These are phyloP conservation scores for Cucurbita pepo DNA, from an alignment of 306 rosid genomes.

Conservation along the genomic window DNA sequence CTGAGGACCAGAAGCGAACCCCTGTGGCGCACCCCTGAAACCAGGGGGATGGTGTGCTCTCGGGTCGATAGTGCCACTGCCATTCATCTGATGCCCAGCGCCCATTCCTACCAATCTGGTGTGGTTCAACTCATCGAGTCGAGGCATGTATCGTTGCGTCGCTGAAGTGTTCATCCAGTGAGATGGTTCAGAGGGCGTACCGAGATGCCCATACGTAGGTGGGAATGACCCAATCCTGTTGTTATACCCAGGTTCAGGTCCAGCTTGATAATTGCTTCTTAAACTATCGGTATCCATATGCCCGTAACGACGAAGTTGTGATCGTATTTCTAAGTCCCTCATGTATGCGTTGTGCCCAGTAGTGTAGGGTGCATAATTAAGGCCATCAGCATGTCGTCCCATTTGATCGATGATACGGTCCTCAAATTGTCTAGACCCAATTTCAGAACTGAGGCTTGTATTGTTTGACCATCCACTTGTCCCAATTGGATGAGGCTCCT, in stretches of 20 bases:
- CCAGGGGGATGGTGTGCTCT: constrained; percentile 19
- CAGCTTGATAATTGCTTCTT: constrained; percentile 12
- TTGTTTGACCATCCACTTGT: constrained; percentile 11
- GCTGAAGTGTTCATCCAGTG: constrained; percentile 27
- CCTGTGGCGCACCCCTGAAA: constrained; percentile 11
- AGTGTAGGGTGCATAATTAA: constrained; percentile 17
- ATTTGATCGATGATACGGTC: constrained; percentile 13
- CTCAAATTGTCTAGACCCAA: constrained; percentile 18
- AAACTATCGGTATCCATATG: constrained; percentile 12
- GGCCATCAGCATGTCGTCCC: constrained; percentile 10
- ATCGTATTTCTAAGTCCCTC: constrained; percentile 22
- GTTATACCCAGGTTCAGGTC: constrained; percentile 17
- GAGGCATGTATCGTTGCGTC: constrained; percentile 50
- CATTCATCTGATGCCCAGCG: constrained; percentile 10
- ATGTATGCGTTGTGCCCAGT: constrained; percentile 12
- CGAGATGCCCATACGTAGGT: constrained; percentile 11
- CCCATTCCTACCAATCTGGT: constrained; percentile 17
- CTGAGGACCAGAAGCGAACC: constrained; percentile 29
- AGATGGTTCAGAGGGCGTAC: constrained; percentile 12
- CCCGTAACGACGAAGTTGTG: constrained; percentile 20
- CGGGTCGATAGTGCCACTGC: constrained; percentile 9
- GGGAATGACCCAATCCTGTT: constrained; percentile 8
- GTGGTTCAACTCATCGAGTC: constrained; percentile 42
- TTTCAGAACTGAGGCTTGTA: constrained; percentile 13
- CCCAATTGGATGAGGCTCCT: not conserved